Percentiles rank a stretch among this genome's conserved stretches.
Conservation (phyloP, 495 filamentous ascomycete species). For the Penicillium ochrochloron region DNA sequence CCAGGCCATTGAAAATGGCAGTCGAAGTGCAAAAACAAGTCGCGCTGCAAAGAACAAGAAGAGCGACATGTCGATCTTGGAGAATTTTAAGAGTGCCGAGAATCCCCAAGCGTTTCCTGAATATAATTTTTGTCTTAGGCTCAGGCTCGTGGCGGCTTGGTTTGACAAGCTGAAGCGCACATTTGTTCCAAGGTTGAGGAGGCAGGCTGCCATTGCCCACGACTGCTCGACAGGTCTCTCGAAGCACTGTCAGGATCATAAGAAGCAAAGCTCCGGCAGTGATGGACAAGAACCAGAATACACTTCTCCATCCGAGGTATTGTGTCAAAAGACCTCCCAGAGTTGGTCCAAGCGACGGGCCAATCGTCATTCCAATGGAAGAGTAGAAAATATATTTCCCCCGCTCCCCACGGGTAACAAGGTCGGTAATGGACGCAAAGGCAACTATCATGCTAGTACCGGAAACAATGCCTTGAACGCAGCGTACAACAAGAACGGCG, state of each 20-base stretch:
- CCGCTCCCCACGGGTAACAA: slow-evolving; percentile 39
- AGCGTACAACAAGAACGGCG: slow-evolving; percentile 11
- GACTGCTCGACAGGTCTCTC: slow-evolving; percentile 43
- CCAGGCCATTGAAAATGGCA: slow-evolving; percentile 9
- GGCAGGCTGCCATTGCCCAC: slow-evolving; percentile 47
- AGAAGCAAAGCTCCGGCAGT: slow-evolving; percentile 48
- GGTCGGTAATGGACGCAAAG: slow-evolving; percentile 38
- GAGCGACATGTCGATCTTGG: not conserved
- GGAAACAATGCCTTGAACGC: slow-evolving; percentile 6
- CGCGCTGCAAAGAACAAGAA: slow-evolving; percentile 8
- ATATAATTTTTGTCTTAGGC: not conserved
- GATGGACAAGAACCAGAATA: slow-evolving; percentile 72
- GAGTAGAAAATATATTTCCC: slow-evolving; percentile 40
- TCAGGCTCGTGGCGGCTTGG: not conserved
- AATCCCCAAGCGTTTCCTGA: not conserved
- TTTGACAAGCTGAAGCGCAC: not conserved
- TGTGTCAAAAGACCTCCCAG: slow-evolving; percentile 64
- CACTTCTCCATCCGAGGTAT: slow-evolving; percentile 66
- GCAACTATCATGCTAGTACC: slow-evolving; percentile 28
- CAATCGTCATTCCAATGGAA: slow-evolving; percentile 25
- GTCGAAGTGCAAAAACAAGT: not conserved
- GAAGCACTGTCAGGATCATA: slow-evolving; percentile 23
- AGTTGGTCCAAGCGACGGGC: slow-evolving; percentile 57
- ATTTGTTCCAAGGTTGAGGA: slow-evolving; percentile 38
- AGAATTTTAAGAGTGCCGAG: slow-evolving; percentile 3